These are phyloP conservation scores for Apiospora pterosperma DNA, from an alignment of 2,329 filamentous ascomycete genomes.

Conservation along the genomic window DNA sequence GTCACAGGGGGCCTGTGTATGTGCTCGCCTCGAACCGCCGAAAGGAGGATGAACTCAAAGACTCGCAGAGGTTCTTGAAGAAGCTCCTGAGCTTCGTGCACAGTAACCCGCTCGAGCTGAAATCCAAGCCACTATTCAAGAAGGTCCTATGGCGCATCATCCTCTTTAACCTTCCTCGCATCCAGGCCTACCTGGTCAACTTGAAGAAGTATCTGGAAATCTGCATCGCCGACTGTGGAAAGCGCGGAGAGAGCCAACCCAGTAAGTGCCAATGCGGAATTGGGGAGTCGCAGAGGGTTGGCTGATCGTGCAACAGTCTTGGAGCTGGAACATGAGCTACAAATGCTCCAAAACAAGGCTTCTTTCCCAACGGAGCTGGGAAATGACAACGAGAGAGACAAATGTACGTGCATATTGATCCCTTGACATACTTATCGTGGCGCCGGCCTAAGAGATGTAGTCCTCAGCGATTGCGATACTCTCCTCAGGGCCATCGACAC, in stretches of 20 bases:
- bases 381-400: not conserved
- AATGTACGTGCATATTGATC: not conserved
- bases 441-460: not conserved
- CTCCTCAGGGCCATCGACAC: constrained; percentile 5
- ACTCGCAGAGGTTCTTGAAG: not conserved
- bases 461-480: constrained; percentile 6
- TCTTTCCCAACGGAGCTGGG: not conserved
- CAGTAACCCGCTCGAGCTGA: not conserved
- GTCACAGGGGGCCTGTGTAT: not conserved
- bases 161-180: not conserved
- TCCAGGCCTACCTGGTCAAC: constrained; percentile 6
- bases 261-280: not conserved
- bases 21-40: constrained; percentile 8
- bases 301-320: not conserved
- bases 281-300: too few species aligned
- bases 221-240: constrained; percentile 4
- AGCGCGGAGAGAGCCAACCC: not conserved
- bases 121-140: constrained; percentile 3
- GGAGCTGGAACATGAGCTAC: constrained; percentile 4
- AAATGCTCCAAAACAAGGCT: not conserved
- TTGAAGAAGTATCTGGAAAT: not conserved
- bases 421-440: not conserved
- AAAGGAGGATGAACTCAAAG: not conserved
- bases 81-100: constrained; percentile 2
- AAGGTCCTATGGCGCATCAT: constrained; percentile 5